Evolutionary conservation across 208 protist species (phyloP).

Genomic region (Tritrichomonas foetus): DNA sequence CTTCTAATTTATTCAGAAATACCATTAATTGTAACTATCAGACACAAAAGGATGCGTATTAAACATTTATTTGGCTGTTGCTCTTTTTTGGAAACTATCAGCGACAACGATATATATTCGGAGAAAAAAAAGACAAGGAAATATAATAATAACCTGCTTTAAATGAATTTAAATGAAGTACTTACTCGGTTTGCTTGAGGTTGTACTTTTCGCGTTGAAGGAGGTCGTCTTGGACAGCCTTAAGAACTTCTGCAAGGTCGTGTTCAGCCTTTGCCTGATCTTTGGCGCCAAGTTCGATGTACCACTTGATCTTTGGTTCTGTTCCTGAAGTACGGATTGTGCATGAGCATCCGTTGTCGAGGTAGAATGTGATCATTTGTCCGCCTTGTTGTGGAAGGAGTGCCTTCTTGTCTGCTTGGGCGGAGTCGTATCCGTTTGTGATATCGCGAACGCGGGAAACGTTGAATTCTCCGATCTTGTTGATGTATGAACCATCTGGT

Average conservation of each 20-base stretch:
- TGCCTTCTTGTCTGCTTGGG: not conserved
- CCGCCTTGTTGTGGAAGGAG: not conserved
- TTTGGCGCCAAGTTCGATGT: not conserved
- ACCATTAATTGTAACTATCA: too few relatives aligned
- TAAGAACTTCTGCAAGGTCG: not conserved
- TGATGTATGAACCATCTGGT: not conserved
- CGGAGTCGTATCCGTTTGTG: not conserved
- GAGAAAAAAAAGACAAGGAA: too few relatives aligned
- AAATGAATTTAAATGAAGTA: too few relatives aligned
- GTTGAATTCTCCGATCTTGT: not conserved
- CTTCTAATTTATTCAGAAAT: too few relatives aligned
- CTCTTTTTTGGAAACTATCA: too few relatives aligned
- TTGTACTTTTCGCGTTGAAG: slow-evolving; percentile 29
- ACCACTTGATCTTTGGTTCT: slow-evolving; percentile 41
- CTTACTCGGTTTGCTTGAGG: slow-evolving; percentile 35
- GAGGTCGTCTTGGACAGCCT: not conserved
- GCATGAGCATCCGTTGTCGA: not conserved
- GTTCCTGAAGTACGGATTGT: slow-evolving; percentile 38
- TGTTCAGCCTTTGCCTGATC: not conserved
- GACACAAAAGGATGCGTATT: too few relatives aligned
- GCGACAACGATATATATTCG: too few relatives aligned
- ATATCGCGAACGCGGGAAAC: not conserved
- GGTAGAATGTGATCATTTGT: slow-evolving; percentile 36
- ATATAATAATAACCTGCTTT: too few relatives aligned
- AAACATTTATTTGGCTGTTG: too few relatives aligned